Evolutionary conservation across 2,329 filamentous ascomycete species (phyloP).

Genomic region (Microsporum canis): DNA sequence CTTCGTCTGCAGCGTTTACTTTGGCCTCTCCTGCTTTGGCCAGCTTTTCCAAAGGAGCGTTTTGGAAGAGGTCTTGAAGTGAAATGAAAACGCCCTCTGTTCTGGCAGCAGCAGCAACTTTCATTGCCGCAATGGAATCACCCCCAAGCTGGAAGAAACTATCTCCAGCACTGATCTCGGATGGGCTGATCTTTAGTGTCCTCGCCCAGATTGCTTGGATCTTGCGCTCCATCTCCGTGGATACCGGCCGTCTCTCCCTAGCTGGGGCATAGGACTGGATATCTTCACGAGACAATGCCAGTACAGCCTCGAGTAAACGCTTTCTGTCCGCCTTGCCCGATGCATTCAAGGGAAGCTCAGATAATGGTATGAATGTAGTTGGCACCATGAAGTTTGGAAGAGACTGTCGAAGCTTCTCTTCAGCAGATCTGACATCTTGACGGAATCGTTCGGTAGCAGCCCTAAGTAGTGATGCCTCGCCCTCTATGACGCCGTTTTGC

Average conservation of each 20-base stretch:
- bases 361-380: slow-evolving; percentile 7
- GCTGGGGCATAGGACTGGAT: not conserved
- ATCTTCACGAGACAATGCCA: not conserved
- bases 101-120: not conserved
- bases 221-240: slow-evolving; percentile 6
- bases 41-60: slow-evolving; percentile 4
- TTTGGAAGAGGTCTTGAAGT: slow-evolving; percentile 8
- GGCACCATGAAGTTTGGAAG: slow-evolving; percentile 18
- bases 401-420: slow-evolving; percentile 1
- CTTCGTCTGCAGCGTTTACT: not conserved
- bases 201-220: slow-evolving; percentile 10
- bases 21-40: not conserved
- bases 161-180: slow-evolving; percentile 4
- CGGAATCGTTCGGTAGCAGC: not conserved
- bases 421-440: not conserved
- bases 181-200: slow-evolving; percentile 6
- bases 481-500: not conserved
- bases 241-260: slow-evolving; percentile 2
- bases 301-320: slow-evolving; percentile 18
- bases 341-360: slow-evolving; percentile 21
- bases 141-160: slow-evolving; percentile 8
- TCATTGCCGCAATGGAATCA: slow-evolving; percentile 7
- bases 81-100: not conserved
- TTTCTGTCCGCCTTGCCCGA: slow-evolving; percentile 27
- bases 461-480: not conserved